Percentiles rank a stretch among this genome's conserved stretches.
phyloP scores from a whole-genome alignment of 1,284 basidiomycete species.

The Ustilago hordei region DNA sequence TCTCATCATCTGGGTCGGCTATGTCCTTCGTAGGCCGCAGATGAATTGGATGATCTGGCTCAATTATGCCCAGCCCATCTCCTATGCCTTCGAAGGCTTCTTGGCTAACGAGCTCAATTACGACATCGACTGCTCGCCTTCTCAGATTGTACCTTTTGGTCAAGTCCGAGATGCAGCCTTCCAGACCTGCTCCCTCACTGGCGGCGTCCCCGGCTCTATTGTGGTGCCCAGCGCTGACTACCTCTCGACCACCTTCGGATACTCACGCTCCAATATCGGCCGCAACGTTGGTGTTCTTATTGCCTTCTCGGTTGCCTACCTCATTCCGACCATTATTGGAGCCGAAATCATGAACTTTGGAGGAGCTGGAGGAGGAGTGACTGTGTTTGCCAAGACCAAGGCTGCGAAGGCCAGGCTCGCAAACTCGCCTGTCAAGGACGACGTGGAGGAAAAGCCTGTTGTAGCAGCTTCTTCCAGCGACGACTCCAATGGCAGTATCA shows the following conservation, averaged over 20 bases:
- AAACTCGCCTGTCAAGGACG: constrained; percentile 19
- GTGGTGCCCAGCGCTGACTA: constrained; percentile 72
- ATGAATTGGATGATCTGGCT: constrained; percentile 81
- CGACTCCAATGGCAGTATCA: constrained; percentile 39
- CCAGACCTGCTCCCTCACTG: constrained; percentile 71
- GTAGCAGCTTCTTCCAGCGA: constrained; percentile 2
- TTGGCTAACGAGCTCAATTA: constrained; percentile 71
- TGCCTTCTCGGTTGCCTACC: constrained; percentile 61
- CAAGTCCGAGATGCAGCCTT: constrained; percentile 19
- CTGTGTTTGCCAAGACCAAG: constrained; percentile 59
- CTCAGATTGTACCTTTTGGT: constrained; percentile 37
- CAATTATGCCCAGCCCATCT: constrained; percentile 70
- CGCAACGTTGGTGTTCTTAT: constrained; percentile 72
- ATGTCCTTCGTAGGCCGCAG: constrained; percentile 74
- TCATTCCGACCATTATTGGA: constrained; percentile 60
- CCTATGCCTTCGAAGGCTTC: constrained; percentile 82
- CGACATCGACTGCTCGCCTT: constrained; percentile 43
- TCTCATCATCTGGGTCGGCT: constrained; percentile 55
- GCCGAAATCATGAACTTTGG: constrained; percentile 56
- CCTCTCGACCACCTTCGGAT: constrained; percentile 76
- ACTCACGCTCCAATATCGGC: constrained; percentile 73
- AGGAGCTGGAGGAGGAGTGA: constrained; percentile 58
- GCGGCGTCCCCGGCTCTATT: constrained; percentile 69
- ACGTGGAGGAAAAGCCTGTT: constrained; percentile 30
- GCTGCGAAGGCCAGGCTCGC: constrained; percentile 35